Evolutionary conservation across 305 asterid genomes (phyloP).

Genomic region (Withania somnifera): DNA sequence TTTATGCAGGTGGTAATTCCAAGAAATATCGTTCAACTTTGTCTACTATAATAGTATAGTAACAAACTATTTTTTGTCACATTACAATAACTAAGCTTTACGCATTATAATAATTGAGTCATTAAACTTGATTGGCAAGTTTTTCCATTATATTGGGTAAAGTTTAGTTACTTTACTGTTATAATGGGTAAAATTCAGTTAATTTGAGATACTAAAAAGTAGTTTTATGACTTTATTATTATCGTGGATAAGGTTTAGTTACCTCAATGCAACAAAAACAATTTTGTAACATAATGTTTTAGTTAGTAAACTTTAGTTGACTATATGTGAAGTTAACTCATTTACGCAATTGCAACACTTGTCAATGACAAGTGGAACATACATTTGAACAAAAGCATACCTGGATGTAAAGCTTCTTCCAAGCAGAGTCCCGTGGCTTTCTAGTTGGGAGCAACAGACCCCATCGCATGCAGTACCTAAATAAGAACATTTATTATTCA

Average conservation of each 20-base stretch:
- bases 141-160: not conserved
- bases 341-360: not conserved
- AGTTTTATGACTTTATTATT: not conserved
- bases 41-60: not conserved
- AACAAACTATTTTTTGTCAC: not conserved
- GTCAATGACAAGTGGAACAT: not conserved
- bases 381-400: slow-evolving; percentile 21
- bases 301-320: not conserved
- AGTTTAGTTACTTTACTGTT: not conserved
- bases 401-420: slow-evolving; percentile 95
- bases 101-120: not conserved
- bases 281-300: not conserved
- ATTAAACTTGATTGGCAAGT: not conserved
- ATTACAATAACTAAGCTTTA: not conserved
- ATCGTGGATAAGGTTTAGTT: not conserved
- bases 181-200: not conserved
- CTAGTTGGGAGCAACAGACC: slow-evolving; percentile 63
- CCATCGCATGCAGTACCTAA: slow-evolving; percentile 92
- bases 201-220: not conserved
- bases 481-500: slow-evolving; percentile 1
- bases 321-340: not conserved
- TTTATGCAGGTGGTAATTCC: not conserved
- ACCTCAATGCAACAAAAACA: not conserved
- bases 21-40: not conserved
- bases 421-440: slow-evolving; percentile 76